Base-by-base conservation (phyloP, 2,329 filamentous ascomycete genomes). In the Fusarium chlamydosporum region DNA sequence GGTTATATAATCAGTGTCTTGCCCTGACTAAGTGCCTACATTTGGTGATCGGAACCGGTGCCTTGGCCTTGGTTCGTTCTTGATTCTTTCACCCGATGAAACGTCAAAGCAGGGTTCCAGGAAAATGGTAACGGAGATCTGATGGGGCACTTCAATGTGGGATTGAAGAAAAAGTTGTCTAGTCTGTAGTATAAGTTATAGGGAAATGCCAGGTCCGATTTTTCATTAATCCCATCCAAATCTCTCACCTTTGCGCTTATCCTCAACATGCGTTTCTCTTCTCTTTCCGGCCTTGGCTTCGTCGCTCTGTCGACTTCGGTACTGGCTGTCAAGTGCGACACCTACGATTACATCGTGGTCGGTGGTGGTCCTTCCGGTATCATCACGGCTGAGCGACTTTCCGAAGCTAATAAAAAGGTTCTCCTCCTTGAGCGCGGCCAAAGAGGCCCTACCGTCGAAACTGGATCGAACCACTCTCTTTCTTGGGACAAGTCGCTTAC, bases 401-500 rank as follows among this genome's bases (percentile, higher is more conserved):
- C 87, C 20, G 86, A 89, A 71, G 82, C 86, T 45, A 89, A 89
- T 63, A 86, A 90, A 65, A 89, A 83, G 46, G 89, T 92, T 3
- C 78, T 92, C 4, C 82, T 92, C 12, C 82, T 89, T 34, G 86
- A 88, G 74, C 84, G 86, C 70, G 86, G 86, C 1, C 83, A 84
- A 18, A 11, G 26, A 8, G 82, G 85, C 42, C 90, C 88, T 4
- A 87, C 89, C 2, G 88, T 86, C 29, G 80, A 85, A 64, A 91
- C 88, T 80, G 87, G 88, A 34, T 89, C 89, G 12, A 86, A 80
- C 35, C 82, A 89, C 77, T 85, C 83, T 59, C 86, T 89, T 1
- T 77, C 79, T 1, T 92, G 90, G 90, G 82, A 88, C 7, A 78
- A 84, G 23, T 86, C 87, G 43, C 74, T 92, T 35, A 91, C 89